phyloP scores from a whole-genome alignment of 164 flowering plant species.

The Liquidambar formosana region DNA sequence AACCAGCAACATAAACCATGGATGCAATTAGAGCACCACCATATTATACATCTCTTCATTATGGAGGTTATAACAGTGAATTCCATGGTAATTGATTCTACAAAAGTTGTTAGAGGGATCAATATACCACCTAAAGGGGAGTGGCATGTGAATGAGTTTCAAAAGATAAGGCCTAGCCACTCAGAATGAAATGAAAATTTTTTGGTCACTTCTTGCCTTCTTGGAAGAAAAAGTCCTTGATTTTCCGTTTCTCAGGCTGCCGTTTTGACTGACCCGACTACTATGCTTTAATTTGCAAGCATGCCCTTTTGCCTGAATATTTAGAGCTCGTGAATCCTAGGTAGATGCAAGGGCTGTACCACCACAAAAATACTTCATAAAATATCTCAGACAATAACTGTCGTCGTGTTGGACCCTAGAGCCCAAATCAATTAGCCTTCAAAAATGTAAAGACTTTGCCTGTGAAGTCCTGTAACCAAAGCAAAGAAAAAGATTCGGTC shows the following conservation, averaged over 20 bases:
- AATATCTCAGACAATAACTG: background rate
- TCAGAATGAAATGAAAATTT: background rate
- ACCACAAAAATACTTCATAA: background rate
- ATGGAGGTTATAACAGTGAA: constrained; percentile 12
- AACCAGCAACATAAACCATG: constrained; percentile 62
- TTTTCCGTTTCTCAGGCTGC: background rate
- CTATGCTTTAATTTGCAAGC: background rate
- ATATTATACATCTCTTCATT: constrained; percentile 88
- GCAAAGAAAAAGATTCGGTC: background rate
- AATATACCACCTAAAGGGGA: constrained; percentile 1
- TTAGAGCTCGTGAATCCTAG: background rate
- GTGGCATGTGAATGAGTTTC: background rate
- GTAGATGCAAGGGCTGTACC: background rate
- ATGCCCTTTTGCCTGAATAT: background rate
- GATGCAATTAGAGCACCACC: constrained; percentile 60
- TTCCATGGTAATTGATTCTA: background rate
- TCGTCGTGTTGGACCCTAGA: background rate
- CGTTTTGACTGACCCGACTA: background rate
- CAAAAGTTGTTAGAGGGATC: background rate
- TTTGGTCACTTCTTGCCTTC: no score
- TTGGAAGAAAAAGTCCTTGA: background rate
- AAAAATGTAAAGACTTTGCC: background rate
- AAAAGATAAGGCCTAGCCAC: background rate
- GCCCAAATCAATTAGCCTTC: constrained; percentile 11
- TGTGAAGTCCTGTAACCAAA: constrained; percentile 10